These are phyloP conservation scores for Erigeron philadelphicus DNA, from an alignment of 140 eudicot species.

Conservation along the genomic window DNA sequence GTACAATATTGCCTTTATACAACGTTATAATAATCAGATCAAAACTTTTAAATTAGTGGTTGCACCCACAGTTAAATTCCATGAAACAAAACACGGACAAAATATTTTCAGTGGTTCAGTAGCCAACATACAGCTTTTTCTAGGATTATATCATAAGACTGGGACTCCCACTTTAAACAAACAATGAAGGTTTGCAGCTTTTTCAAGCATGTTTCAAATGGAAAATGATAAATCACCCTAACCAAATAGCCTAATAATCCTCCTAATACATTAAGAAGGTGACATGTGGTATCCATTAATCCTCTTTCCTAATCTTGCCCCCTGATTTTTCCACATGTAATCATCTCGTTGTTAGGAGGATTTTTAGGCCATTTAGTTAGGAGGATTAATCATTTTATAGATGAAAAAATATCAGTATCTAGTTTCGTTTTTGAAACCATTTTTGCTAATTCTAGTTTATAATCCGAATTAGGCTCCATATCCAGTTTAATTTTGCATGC, in stretches of 20 bases:
- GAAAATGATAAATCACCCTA: too few species aligned
- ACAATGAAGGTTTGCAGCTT: neutral
- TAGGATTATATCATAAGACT: neutral
- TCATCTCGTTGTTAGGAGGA: too few species aligned
- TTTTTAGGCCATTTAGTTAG: too few species aligned
- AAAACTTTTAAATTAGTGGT: slow-evolving; percentile 9
- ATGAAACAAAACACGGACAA: neutral
- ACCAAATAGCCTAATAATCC: too few species aligned
- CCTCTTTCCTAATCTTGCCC: too few species aligned
- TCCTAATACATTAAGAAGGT: too few species aligned
- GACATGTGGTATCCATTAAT: too few species aligned
- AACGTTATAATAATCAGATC: slow-evolving; percentile 4
- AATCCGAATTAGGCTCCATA: neutral
- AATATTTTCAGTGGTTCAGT: neutral
- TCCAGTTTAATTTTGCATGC: neutral
- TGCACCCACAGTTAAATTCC: slow-evolving; percentile 8
- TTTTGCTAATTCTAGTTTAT: neutral
- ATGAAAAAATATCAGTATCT: too few species aligned
- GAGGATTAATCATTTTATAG: too few species aligned
- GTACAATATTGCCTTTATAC: slow-evolving; percentile 17
- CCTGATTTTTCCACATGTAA: too few species aligned
- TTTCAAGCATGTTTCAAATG: neutral
- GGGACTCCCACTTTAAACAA: neutral
- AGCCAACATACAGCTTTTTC: neutral
- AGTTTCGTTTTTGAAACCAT: neutral